A percentile compares a stretch with the other conserved stretches of the same genome.
Evolutionary conservation across 495 filamentous ascomycete genomes (phyloP).

Genomic region (Penicillium cataractarum): DNA sequence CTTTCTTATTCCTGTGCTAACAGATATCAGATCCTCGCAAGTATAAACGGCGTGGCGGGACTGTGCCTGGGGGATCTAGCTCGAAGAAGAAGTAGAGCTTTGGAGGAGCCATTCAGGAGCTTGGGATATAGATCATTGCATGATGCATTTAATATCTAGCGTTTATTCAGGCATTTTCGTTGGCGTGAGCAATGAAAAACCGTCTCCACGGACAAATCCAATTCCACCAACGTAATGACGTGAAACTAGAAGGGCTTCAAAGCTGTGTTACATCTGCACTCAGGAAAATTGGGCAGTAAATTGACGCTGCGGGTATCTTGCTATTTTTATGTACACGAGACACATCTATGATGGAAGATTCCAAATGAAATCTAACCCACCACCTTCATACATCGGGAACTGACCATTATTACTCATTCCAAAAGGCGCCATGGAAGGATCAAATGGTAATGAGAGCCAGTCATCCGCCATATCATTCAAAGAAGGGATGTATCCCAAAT

Average conservation of each 20-base stretch:
- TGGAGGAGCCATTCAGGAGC: not conserved
- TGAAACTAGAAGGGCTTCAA: no score
- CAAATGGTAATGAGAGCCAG: slow-evolving; percentile 57
- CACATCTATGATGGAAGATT: slow-evolving; percentile 45
- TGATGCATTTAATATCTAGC: not conserved
- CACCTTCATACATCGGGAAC: slow-evolving; percentile 55
- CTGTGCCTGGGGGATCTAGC: slow-evolving; percentile 18
- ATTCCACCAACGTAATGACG: no score
- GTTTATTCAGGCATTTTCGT: not conserved
- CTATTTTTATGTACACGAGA: not conserved
- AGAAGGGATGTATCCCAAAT: slow-evolving; percentile 39
- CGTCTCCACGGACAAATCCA: no score
- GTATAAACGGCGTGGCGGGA: slow-evolving; percentile 15
- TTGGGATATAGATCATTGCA: not conserved
- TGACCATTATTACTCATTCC: slow-evolving; percentile 46
- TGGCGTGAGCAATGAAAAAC: not conserved
- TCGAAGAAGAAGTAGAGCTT: slow-evolving; percentile 18
- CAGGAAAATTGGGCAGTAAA: not conserved
- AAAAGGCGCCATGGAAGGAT: slow-evolving; percentile 59
- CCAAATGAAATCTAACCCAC: slow-evolving; percentile 55
- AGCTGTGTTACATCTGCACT: not conserved
- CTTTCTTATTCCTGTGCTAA: slow-evolving; percentile 26
- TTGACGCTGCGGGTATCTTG: not conserved
- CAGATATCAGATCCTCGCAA: slow-evolving; percentile 13
- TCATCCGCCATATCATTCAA: slow-evolving; percentile 50